phyloP scores from a whole-genome alignment of 192 early-diverging fungal genomes.

The Piromyces sp. region DNA sequence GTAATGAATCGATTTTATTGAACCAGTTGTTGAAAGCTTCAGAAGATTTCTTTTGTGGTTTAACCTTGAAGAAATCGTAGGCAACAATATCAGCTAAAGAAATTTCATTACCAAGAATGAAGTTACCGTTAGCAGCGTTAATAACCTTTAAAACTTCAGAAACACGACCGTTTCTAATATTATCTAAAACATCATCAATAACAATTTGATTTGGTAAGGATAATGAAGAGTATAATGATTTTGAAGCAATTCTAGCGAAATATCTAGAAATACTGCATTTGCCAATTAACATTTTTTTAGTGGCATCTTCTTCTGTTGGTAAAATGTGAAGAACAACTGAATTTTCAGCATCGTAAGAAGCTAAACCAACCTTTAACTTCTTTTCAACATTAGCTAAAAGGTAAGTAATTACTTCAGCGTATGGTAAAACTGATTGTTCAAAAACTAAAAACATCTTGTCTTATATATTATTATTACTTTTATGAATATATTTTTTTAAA shows the following conservation, averaged over 20 bases:
- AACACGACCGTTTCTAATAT: not conserved
- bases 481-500: not conserved
- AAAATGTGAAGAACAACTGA: not conserved
- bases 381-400: not conserved
- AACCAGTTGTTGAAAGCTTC: not conserved
- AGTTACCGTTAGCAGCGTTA: not conserved
- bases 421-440: not conserved
- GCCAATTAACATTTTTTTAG: not conserved
- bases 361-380: not conserved
- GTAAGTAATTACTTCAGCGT: not conserved
- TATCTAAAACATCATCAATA: not conserved
- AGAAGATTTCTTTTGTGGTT: not conserved
- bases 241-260: not conserved
- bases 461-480: not conserved
- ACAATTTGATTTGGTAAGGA: not conserved
- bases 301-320: not conserved
- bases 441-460: not conserved
- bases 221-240: not conserved
- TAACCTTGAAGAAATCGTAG: not conserved
- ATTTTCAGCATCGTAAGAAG: not conserved
- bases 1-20: not conserved
- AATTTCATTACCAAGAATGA: not conserved
- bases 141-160: not conserved
- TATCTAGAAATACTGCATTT: not conserved
- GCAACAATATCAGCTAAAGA: not conserved